phyloP scores from a whole-genome alignment of 2,329 filamentous ascomycete genomes.

The Coniochaeta prunicola region DNA sequence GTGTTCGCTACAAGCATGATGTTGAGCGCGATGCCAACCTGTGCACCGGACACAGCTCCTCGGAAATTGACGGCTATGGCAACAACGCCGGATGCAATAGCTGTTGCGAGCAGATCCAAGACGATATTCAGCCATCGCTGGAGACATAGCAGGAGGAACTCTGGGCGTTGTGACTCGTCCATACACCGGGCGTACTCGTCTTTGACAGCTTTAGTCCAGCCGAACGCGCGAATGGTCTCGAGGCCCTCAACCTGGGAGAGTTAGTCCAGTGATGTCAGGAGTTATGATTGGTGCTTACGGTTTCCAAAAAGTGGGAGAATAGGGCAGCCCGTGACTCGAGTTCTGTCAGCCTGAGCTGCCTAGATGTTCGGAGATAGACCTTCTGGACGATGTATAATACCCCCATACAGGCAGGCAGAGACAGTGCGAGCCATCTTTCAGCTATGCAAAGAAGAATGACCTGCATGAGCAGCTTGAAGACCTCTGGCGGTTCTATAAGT shows the following conservation, averaged over 20 bases:
- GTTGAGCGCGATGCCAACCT: slow-evolving; percentile 27
- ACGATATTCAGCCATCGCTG: slow-evolving; percentile 46
- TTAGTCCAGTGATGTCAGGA: too few species aligned
- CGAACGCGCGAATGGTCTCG: slow-evolving; percentile 20
- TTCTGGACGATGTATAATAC: slow-evolving; percentile 39
- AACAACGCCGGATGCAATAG: slow-evolving; percentile 30
- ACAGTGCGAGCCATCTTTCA: slow-evolving; percentile 36
- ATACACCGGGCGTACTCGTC: slow-evolving; percentile 18
- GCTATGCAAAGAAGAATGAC: slow-evolving; percentile 35
- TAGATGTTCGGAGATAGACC: slow-evolving; percentile 46
- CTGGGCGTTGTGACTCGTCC: slow-evolving; percentile 39
- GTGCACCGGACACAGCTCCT: slow-evolving; percentile 15
- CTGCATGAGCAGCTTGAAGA: slow-evolving; percentile 33
- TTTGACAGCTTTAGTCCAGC: slow-evolving; percentile 18
- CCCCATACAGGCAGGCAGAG: slow-evolving; percentile 34
- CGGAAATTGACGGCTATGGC: slow-evolving; percentile 16
- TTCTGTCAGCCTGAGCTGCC: slow-evolving; percentile 48
- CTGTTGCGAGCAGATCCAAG: slow-evolving; percentile 40
- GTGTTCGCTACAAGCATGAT: slow-evolving; percentile 25
- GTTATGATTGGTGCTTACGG: too few species aligned
- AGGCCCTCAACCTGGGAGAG: slow-evolving; percentile 18
- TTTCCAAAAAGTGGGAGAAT: slow-evolving; percentile 31
- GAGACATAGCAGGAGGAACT: slow-evolving; percentile 40
- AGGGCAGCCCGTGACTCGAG: slow-evolving; percentile 45
- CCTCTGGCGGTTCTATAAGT: too few species aligned